A percentile compares a stretch with the other conserved stretches of the same genome.
Conservation (phyloP, 129 eudicot genomes). For the Flaveria sonorensis region DNA sequence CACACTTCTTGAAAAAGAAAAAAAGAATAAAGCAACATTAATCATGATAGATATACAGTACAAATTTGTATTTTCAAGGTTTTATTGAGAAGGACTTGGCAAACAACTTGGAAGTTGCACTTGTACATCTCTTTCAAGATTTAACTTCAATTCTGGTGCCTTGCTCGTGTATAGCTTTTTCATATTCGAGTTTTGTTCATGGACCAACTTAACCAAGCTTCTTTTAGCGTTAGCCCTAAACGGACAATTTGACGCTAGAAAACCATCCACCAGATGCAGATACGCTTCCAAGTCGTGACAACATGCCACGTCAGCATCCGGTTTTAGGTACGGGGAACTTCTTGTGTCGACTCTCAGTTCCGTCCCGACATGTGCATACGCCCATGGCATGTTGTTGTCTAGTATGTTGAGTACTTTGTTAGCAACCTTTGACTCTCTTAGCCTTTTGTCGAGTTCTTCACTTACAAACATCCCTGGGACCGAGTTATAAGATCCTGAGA, state of each 20-base stretch:
- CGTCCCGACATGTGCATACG: slow-evolving; percentile 81
- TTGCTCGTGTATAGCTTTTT: slow-evolving; percentile 73
- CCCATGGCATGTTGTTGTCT: slow-evolving; percentile 88
- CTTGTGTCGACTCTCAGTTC: slow-evolving; percentile 71
- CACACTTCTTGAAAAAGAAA: slow-evolving; percentile 13
- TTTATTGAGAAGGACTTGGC: slow-evolving; percentile 68
- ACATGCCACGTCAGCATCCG: slow-evolving; percentile 85
- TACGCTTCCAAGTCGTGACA: slow-evolving; percentile 97
- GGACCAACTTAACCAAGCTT: slow-evolving; percentile 61
- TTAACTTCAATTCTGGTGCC: slow-evolving; percentile 55
- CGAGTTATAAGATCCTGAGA: slow-evolving; percentile 76
- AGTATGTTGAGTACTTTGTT: slow-evolving; percentile 52
- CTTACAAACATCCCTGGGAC: slow-evolving; percentile 97
- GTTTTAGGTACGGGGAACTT: slow-evolving; percentile 74
- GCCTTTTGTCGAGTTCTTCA: slow-evolving; percentile 68
- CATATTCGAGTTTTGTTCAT: slow-evolving; percentile 76
- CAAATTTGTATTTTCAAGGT: background rate
- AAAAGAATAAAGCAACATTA: background rate
- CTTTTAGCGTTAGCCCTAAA: slow-evolving; percentile 87
- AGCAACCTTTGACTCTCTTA: slow-evolving; percentile 43
- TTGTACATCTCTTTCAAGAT: slow-evolving; percentile 42
- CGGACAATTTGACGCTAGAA: slow-evolving; percentile 71
- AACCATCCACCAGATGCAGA: slow-evolving; percentile 89
- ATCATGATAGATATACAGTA: background rate
- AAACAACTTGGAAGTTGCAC: slow-evolving; percentile 54